Percentiles rank a stretch among this genome's conserved stretches.
Conservation (phyloP, 257 asterid genomes). For the Solanum pennellii region DNA sequence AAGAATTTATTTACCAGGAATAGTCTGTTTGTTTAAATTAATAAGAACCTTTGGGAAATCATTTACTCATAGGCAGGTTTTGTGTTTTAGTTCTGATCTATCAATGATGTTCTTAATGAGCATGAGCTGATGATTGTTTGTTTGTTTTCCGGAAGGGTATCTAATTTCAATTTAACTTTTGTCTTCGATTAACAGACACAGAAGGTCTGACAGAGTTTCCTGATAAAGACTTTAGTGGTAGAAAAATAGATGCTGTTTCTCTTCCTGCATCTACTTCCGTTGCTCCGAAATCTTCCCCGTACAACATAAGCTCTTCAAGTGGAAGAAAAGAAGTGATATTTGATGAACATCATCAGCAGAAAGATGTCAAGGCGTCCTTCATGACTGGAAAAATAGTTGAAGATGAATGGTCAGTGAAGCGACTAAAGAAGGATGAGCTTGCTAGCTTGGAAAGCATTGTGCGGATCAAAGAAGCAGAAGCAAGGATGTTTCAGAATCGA, state of each 20-base stretch:
- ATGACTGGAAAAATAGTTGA: conserved; percentile 36
- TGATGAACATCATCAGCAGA: conserved; percentile 18
- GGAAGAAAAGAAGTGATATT: conserved; percentile 17
- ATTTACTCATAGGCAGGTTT: background rate
- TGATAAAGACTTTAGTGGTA: conserved; percentile 18
- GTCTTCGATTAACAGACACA: conserved; percentile 14
- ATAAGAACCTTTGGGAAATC: background rate
- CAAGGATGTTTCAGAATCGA: conserved; percentile 70
- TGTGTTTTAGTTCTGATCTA: background rate
- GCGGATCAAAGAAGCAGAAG: conserved; percentile 84
- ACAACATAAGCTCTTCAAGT: conserved; percentile 12
- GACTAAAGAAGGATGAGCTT: conserved; percentile 46
- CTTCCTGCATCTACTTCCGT: conserved; percentile 25
- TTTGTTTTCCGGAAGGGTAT: background rate
- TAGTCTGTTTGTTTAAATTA: background rate
- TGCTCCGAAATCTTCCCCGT: conserved; percentile 36
- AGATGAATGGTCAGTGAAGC: conserved; percentile 96
- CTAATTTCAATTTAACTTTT: background rate
- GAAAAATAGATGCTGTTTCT: conserved; percentile 23
- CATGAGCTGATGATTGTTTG: background rate
- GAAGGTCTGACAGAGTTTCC: conserved; percentile 37
- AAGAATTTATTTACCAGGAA: background rate
- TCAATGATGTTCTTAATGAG: background rate
- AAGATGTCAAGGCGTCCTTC: conserved; percentile 19
- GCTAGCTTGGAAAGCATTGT: conserved; percentile 73